Percentiles rank a stretch among this genome's conserved stretches.
phyloP scores from a whole-genome alignment of 129 eudicot species.

The Pulicaria dysenterica region DNA sequence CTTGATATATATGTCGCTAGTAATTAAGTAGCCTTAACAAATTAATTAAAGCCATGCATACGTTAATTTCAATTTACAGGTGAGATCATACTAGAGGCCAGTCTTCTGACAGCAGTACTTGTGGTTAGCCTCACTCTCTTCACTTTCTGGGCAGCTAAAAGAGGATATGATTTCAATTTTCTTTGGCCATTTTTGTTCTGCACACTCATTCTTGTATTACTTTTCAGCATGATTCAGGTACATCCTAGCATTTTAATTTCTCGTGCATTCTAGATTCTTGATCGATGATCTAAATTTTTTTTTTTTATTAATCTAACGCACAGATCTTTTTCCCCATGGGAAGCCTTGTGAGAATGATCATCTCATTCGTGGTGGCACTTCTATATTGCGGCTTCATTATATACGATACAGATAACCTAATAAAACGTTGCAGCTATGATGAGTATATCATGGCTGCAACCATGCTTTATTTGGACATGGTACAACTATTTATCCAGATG shows the following conservation, averaged over 20 bases:
- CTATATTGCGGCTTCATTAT: conserved; percentile 72
- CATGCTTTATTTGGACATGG: conserved; percentile 64
- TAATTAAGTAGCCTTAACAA: not conserved
- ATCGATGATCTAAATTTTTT: not conserved
- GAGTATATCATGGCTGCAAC: conserved; percentile 67
- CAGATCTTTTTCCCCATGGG: conserved; percentile 75
- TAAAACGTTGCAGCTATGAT: conserved; percentile 68
- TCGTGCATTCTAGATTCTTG: not conserved
- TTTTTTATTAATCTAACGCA: not conserved
- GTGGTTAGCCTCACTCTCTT: conserved; percentile 63
- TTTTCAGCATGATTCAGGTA: conserved; percentile 65
- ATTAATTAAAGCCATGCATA: not conserved
- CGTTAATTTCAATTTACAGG: conserved; percentile 41
- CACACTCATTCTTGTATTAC: conserved; percentile 45
- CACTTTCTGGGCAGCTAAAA: conserved; percentile 74
- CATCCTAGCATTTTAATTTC: not conserved
- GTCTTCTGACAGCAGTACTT: conserved; percentile 53
- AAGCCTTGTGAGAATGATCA: conserved; percentile 43
- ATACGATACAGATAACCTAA: conserved; percentile 77
- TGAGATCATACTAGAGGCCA: conserved; percentile 54
- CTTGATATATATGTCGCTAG: not conserved
- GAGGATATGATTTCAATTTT: conserved; percentile 72
- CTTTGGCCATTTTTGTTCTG: conserved; percentile 68
- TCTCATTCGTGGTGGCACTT: conserved; percentile 62
- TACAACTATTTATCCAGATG: conserved; percentile 56